Base-by-base conservation (phyloP, 768 basidiomycete species). In the Pilatotrama ljubarskyi region DNA sequence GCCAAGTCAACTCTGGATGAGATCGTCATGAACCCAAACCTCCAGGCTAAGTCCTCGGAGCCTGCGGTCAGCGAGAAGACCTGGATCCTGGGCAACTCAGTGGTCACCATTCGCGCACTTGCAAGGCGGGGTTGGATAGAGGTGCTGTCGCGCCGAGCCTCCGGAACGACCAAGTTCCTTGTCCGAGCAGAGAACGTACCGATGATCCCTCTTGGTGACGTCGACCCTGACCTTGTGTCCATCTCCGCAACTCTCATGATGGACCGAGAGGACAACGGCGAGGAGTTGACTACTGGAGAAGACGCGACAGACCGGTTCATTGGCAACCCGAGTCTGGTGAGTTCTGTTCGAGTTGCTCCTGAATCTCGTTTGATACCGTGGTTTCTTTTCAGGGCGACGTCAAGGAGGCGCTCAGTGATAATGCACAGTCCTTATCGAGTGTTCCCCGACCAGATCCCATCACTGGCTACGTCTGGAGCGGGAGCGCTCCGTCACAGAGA, bases 131-230 rank as follows among this genome's bases (percentile, higher is more conserved):
- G 95, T 2, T 98, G 96, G 96, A 82, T 95, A 20, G 91, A 95
- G 68, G 85, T 98, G 14, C 74, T 87, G 44, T 87, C 90, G 0
- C 82, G 94, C 5, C 80, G 97, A 15, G 89, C 97, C 0, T 98
- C 95, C 0, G 97, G 97, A 2, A 86, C 87, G 63, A 91, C 93
- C 0, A 84, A 85, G 63, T 86, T 98, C 65, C 74, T 96, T 14
- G 92, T 92, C 69, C 83, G 90, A 64, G 69, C 93, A 38, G 95
- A 98, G 73, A 98, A 98, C 69, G 86, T 91, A 0, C 94, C 94
- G 0, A 80, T 93, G 74, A 86, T 94, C 14, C 84, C 88, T 0
- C 81, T 89, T 5, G 95, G 93, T 1, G 94, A 93, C 66, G 89
- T 91, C 7, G 84, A 88, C 55, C 91, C 91, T 0, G 94, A 96